phyloP scores from a whole-genome alignment of 352 stramenopile genomes.

The Globisporangium okanoganense region DNA sequence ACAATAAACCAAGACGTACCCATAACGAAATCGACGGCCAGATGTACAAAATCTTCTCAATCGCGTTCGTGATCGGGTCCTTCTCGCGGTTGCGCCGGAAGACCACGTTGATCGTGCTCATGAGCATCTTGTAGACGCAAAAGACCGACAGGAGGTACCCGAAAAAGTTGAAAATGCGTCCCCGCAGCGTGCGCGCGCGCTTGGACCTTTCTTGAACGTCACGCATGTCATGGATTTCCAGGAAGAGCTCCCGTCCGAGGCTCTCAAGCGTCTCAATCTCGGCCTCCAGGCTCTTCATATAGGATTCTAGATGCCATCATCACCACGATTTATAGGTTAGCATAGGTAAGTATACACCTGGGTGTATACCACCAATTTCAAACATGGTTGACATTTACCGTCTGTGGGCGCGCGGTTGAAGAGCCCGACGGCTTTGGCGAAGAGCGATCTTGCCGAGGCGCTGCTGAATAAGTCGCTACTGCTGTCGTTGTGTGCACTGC shows the following conservation, averaged over 20 bases:
- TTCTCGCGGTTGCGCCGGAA: conserved; percentile 79
- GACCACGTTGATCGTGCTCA: conserved; percentile 81
- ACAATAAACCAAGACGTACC: conserved; percentile 19
- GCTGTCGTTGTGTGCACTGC: conserved; percentile 7
- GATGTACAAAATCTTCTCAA: conserved; percentile 82
- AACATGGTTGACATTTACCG: conserved; percentile 3
- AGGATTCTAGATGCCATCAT: conserved; percentile 31
- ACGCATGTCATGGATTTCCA: conserved; percentile 81
- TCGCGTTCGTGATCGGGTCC: conserved; percentile 74
- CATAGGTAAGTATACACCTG: background rate
- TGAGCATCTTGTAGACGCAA: conserved; percentile 86
- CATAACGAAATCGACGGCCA: conserved; percentile 72
- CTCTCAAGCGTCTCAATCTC: conserved; percentile 80
- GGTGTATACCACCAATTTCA: background rate
- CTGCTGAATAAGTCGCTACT: background rate
- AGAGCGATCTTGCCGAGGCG: conserved; percentile 17
- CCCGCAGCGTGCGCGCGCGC: conserved; percentile 57
- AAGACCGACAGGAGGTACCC: conserved; percentile 75
- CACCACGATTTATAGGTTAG: background rate
- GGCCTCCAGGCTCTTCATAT: conserved; percentile 54
- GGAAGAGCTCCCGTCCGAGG: conserved; percentile 71
- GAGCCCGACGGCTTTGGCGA: conserved; percentile 28
- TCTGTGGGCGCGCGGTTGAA: conserved; percentile 23
- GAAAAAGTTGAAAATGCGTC: conserved; percentile 78
- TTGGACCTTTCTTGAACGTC: conserved; percentile 54